These are phyloP conservation scores for Phlegmacium glaucopus DNA, from an alignment of 768 basidiomycete genomes.

Conservation along the genomic window DNA sequence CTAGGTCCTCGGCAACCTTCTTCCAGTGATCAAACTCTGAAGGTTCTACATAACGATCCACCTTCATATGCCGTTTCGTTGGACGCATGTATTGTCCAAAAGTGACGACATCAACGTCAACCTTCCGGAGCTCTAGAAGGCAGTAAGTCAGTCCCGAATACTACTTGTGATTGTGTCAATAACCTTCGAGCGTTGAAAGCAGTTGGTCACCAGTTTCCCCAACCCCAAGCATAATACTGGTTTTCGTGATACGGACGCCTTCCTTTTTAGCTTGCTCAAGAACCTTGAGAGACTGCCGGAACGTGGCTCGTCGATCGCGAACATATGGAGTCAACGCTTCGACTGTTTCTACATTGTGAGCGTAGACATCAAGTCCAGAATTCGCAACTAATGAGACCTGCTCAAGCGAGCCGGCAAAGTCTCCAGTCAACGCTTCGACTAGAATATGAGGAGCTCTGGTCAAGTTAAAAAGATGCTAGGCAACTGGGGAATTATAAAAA, in stretches of 20 bases:
- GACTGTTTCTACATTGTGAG: slow-evolving; percentile 97
- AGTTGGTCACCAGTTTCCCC: slow-evolving; percentile 88
- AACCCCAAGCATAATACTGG: slow-evolving; percentile 97
- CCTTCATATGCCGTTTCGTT: slow-evolving; percentile 99
- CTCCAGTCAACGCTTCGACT: slow-evolving; percentile 94
- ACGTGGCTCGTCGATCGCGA: slow-evolving; percentile 90
- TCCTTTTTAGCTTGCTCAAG: slow-evolving; percentile 80
- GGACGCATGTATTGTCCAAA: slow-evolving; percentile 99
- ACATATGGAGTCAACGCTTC: slow-evolving; percentile 93
- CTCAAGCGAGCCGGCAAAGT: slow-evolving; percentile 79
- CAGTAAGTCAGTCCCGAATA: too few species aligned
- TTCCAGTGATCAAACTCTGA: slow-evolving; percentile 93
- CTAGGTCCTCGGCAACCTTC: slow-evolving; percentile 83
- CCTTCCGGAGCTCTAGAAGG: slow-evolving; percentile 72
- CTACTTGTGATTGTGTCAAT: not conserved
- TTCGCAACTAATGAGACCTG: slow-evolving; percentile 81
- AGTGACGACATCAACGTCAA: slow-evolving; percentile 94
- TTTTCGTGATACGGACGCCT: slow-evolving; percentile 90
- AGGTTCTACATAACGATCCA: slow-evolving; percentile 93
- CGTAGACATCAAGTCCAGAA: slow-evolving; percentile 96
- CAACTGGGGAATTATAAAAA: not conserved
- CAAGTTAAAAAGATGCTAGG: slow-evolving; percentile 4
- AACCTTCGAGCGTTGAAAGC: slow-evolving; percentile 73
- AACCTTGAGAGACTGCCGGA: slow-evolving; percentile 79
- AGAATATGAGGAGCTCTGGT: slow-evolving; percentile 89